phyloP scores from a whole-genome alignment of 306 rosid genomes.

The Heteromeles arbutifolia region DNA sequence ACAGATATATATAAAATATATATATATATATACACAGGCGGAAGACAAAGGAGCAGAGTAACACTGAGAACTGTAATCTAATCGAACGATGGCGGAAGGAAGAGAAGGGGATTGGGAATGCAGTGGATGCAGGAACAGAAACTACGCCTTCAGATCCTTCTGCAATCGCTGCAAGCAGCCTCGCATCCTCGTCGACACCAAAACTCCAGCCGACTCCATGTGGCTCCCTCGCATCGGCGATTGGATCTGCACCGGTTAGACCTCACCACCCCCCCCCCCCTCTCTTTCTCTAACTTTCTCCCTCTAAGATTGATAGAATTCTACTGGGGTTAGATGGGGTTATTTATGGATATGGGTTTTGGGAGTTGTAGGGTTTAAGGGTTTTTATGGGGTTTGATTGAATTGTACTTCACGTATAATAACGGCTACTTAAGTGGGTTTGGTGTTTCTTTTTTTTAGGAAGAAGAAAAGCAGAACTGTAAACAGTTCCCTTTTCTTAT shows the following conservation, averaged over 20 bases:
- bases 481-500: background rate
- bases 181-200: constrained; percentile 80
- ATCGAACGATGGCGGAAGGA: constrained; percentile 55
- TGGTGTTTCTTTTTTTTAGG: background rate
- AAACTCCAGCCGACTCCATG: constrained; percentile 91
- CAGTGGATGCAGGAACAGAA: constrained; percentile 73
- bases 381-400: background rate
- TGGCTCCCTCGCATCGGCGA: constrained; percentile 98
- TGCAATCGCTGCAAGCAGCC: constrained; percentile 96
- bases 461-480: background rate
- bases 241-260: constrained; percentile 96
- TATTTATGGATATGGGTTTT: background rate
- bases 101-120: constrained; percentile 99
- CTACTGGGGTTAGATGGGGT: background rate
- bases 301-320: background rate
- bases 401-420: background rate
- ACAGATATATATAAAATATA: background rate
- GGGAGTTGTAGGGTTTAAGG: background rate
- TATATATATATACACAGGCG: background rate
- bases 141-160: constrained; percentile 97
- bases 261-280: background rate
- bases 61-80: background rate
- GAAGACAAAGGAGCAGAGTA: background rate
- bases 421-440: background rate
- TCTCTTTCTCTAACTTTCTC: background rate